Base-by-base conservation (phyloP, 2,329 filamentous ascomycete genomes). In the Cladosporium austrohemisphaericum region DNA sequence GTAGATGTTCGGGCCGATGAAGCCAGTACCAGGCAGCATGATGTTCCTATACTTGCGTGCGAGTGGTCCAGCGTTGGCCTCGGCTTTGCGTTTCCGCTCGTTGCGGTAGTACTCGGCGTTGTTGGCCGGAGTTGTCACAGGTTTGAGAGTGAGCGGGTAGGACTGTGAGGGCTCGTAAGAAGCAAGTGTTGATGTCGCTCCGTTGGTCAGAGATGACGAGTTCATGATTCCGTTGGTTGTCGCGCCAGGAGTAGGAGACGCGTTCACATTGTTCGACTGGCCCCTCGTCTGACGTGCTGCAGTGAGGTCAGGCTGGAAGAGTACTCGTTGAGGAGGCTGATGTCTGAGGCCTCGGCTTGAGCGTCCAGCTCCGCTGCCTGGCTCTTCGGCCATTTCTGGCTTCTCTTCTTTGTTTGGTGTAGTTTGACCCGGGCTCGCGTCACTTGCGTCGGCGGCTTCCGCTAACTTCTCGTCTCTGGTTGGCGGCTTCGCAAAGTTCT, bases 1-100 rank as follows among this genome's bases (percentile, higher is more conserved):
- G 64, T 96, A 97, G 56, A 96, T 95, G 63, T 94, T 93, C 2
- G 88, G 87, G 1, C 88, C 88, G n/a, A 61, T 59, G 43, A 56
- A 77, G 73, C 76, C 76, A 79, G 82, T 83, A 33, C 85, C 80
- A 13, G 81, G 80, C 50, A 75, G 70, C 79, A 73, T 85, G 74
- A 71, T 81, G 68, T 73, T 72, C 52, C 70, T 70, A 41, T 71
- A 65, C 43, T 68, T 67, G 55, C 71, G 69, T 25, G 74, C 71
- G 11, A 75, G 69, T 41, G 70, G 71, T 53, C 59, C 69, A 14
- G 65, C 63, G n/a, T 65, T 56, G 11, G 59, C 58, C 41, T 68
- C 66, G 19, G 62, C 55, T 41, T 65, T 63, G 52, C 76, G 77
- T 57, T 79, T 77, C 51, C 72, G 70, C 52, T 77, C 77, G 57